A percentile compares a stretch with the other conserved stretches of the same genome.
phyloP scores from a whole-genome alignment of 2,329 filamentous ascomycete species.

The Metarhizium brunneum region DNA sequence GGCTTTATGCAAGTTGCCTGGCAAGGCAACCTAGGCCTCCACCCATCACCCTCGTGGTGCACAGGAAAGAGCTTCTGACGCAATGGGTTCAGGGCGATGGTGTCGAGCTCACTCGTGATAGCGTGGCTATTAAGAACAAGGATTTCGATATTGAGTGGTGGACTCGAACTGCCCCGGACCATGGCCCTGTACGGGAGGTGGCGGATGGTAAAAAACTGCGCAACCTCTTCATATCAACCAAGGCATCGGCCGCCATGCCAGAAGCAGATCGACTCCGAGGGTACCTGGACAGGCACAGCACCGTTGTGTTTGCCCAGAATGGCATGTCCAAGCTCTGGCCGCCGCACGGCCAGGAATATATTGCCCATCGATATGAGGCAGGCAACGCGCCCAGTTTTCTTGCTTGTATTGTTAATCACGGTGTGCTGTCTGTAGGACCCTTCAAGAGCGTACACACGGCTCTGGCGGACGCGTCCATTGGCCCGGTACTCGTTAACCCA shows the following conservation, averaged over 20 bases:
- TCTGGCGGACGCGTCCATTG: conserved; percentile 37
- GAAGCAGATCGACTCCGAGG: conserved; percentile 49
- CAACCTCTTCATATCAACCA: conserved; percentile 72
- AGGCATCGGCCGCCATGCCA: conserved; percentile 58
- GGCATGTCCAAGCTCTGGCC: conserved; percentile 66
- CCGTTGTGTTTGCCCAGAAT: conserved; percentile 79
- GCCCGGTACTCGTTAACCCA: conserved; percentile 29
- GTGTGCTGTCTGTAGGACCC: conserved; percentile 38
- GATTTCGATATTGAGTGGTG: conserved; percentile 45
- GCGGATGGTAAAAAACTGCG: conserved; percentile 39
- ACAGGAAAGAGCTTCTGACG: conserved; percentile 41
- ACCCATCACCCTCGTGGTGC: conserved; percentile 73
- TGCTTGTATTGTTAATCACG: conserved; percentile 53
- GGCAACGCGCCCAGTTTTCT: conserved; percentile 56
- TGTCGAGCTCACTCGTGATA: conserved; percentile 33
- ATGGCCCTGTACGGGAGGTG: conserved; percentile 30
- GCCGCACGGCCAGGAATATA: conserved; percentile 36
- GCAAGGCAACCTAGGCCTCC: conserved; percentile 50
- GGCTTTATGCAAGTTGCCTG: conserved; percentile 67
- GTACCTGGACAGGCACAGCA: conserved; percentile 55
- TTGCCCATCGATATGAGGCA: conserved; percentile 27
- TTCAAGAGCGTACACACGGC: conserved; percentile 46
- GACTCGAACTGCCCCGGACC: conserved; percentile 32
- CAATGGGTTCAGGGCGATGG: conserved; percentile 36
- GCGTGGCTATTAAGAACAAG: conserved; percentile 19